phyloP scores from a whole-genome alignment of 2,329 filamentous ascomycete species.

The Colletotrichum euphorbiae region DNA sequence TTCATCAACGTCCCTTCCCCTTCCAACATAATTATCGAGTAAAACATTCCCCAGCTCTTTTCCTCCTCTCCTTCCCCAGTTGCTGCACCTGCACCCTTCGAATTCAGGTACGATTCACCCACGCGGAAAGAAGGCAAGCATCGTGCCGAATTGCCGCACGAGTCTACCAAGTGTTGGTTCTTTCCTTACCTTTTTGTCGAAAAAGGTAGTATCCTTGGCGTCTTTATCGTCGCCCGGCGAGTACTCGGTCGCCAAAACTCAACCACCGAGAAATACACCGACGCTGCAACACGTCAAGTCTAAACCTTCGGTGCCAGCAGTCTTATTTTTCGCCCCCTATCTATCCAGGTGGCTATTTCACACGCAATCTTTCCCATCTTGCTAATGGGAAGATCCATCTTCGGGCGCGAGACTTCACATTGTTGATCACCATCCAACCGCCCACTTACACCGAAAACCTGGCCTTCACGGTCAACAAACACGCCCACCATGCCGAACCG shows the following conservation, averaged over 20 bases:
- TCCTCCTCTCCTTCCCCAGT: slow-evolving; percentile 28
- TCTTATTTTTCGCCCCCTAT: neutral
- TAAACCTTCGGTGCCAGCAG: neutral
- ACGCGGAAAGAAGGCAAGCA: slow-evolving; percentile 18
- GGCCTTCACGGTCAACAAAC: neutral
- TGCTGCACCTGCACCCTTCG: neutral
- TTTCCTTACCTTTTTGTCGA: neutral
- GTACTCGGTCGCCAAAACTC: neutral
- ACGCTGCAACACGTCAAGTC: slow-evolving; percentile 3
- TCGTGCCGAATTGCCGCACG: neutral
- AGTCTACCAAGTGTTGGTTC: neutral
- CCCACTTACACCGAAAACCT: slow-evolving; percentile 9
- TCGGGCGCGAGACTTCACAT: no score
- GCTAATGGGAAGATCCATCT: no score
- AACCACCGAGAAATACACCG: slow-evolving; percentile 28
- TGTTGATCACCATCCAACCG: neutral
- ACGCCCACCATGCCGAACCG: slow-evolving; percentile 30
- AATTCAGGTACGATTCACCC: neutral
- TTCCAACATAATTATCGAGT: neutral
- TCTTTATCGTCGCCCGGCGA: no score
- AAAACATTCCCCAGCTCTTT: slow-evolving; percentile 28
- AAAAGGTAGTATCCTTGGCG: neutral
- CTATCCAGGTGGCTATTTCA: neutral
- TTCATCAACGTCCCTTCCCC: slow-evolving; percentile 27
- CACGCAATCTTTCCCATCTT: no score